Base-by-base conservation (phyloP, 768 basidiomycete genomes). In the Kwoniella bestiolae region DNA sequence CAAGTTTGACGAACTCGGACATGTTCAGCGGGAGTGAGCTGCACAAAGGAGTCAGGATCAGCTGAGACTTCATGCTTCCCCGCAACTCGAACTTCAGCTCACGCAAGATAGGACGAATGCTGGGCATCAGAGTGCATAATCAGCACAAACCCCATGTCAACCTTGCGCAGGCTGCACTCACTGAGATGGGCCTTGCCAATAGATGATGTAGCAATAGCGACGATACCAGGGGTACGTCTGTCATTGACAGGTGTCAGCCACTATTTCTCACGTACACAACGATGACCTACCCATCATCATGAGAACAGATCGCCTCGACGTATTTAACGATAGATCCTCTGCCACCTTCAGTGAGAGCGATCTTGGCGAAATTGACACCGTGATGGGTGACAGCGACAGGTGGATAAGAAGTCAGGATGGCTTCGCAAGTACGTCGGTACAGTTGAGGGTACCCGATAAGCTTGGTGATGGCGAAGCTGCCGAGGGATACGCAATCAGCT, bases 401-500 rank as follows among this genome's bases (percentile, higher is more conserved):
- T 4, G 75, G 72, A 52, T 76, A 74, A 5, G 75, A 66, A 3
- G 60, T 57, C 32, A 80, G 51, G 49, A 80, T 72, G 6, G 76
- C 76, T 29, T 75, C 73, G 49, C 71, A 68, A 49, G 71, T 74
- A 5, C 53, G 35, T 44, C 63, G 65, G 28, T 66, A 62, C 16
- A 75, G 64, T 23, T 63, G 50, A 1, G 69, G 64, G 25, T 75
- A 71, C 3, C 66, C 67, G 44, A 80, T 64, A 18, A 80, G 73
- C 60, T 80, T 80, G 31, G 73, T 75, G 60, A 80, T 71, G 55
- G 78, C 67, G 58, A 76, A 80, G 68, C 78, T 79, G 46, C 0
- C 45, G 2, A 16, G 3, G 23, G 23, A 55, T 12, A 21, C 21
- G 18, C 44, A 35, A 3, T 18, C 21, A 38, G 18, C 49, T 31